Conservation (phyloP, 169 alveolate species). For the Amoebophrya sp. region DNA sequence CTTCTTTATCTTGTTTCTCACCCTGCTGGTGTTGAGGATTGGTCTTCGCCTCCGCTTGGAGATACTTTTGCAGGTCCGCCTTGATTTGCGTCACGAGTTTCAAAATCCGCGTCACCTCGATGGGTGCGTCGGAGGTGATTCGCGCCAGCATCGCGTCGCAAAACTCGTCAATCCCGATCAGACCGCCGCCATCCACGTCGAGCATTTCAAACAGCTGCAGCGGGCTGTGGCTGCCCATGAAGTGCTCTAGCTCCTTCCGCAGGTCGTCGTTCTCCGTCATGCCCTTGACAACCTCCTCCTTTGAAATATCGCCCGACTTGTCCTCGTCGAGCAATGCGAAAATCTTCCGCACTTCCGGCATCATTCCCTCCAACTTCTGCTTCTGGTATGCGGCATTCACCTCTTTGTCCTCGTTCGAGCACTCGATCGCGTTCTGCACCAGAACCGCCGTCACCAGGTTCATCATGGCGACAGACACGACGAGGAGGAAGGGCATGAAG, state of each 20-base stretch:
- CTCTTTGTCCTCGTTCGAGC: neutral
- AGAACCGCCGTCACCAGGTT: slow-evolving; percentile 21
- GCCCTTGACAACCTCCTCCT: neutral
- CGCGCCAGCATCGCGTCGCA: neutral
- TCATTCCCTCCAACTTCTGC: neutral
- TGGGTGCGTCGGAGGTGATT: neutral
- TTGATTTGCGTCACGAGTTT: slow-evolving; percentile 3
- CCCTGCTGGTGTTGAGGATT: too few relatives aligned
- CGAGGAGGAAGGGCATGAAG: neutral
- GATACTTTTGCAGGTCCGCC: neutral
- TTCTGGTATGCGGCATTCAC: slow-evolving; percentile 11
- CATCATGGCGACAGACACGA: neutral
- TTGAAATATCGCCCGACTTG: neutral
- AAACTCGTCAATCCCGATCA: neutral
- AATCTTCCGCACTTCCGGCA: neutral
- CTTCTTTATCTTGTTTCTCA: too few relatives aligned
- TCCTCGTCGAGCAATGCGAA: neutral
- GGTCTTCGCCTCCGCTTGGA: too few relatives aligned
- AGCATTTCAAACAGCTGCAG: neutral
- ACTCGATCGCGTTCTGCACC: slow-evolving; percentile 23
- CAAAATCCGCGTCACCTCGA: neutral
- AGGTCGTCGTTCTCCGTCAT: neutral
- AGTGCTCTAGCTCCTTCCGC: neutral
- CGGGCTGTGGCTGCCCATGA: neutral
- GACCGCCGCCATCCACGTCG: neutral